phyloP scores from a whole-genome alignment of 1,139 yeast species.

The Hemisphaericaspora xylanilytica region DNA sequence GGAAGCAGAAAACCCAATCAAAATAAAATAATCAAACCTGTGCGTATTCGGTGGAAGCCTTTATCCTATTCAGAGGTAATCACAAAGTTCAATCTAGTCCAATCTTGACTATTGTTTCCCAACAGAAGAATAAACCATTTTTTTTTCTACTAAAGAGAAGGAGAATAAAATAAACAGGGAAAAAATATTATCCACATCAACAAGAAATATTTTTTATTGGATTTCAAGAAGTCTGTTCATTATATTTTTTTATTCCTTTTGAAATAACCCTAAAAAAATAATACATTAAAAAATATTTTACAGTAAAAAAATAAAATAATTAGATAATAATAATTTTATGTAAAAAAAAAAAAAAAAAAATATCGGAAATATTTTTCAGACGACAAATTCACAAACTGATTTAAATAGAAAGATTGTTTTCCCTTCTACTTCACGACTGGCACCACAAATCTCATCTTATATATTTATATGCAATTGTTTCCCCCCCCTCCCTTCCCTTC shows the following conservation, averaged over 20 bases:
- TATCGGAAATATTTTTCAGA: background rate
- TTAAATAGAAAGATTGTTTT: background rate
- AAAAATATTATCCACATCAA: background rate
- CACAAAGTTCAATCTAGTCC: background rate
- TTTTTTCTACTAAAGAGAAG: background rate
- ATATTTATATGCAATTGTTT: background rate
- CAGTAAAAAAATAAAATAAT: too few species aligned
- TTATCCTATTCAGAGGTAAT: background rate
- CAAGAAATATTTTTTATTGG: background rate
- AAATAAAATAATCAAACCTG: too few species aligned
- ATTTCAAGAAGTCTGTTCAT: too few species aligned
- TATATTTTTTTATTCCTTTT: too few species aligned
- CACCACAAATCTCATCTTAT: background rate
- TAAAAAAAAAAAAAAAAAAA: background rate
- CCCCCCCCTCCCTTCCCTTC: too few species aligned
- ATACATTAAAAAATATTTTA: too few species aligned
- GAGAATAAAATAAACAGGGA: background rate
- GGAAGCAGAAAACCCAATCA: too few species aligned
- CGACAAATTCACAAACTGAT: background rate
- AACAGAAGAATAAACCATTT: too few species aligned
- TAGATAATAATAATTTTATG: too few species aligned
- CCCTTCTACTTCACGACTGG: slow-evolving; percentile 1
- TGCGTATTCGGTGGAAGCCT: background rate
- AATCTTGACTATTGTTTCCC: background rate
- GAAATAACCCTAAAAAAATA: background rate